Evolutionary conservation across 2,329 filamentous ascomycete species (phyloP), one percentile per base, ranked within the genome.

Genomic region (Pseudocercospora eumusae): DNA sequence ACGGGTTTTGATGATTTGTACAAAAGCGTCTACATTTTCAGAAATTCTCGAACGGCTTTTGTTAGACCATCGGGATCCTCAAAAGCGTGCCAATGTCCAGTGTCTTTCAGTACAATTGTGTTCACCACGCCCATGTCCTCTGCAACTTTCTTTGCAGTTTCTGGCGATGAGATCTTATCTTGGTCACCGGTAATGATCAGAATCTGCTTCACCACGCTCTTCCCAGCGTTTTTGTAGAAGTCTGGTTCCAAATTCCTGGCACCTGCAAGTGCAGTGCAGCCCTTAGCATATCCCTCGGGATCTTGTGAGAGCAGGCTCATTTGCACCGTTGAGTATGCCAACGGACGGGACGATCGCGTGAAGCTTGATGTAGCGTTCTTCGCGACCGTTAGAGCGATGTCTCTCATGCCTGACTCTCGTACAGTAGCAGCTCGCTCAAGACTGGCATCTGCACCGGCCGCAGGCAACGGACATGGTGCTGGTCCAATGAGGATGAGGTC

Each of bases 221-320:
- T 15, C 13, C 42, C 42, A 13, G 21, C 11, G 3, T 33, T 33
- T 33, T 74, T 75, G n/a, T 71, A 66, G 4, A 70, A 67, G 8
- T 73, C 65, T 25, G 52, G 54, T 11, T 60, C 64, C 3, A 82
- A 56, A 20, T 70, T 65, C 1, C 69, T 70, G 0, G 77, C 77
- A 3, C 72, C 72, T 3, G 79, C 83, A 28, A 85, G 73, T 2
- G 83, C 83, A 27, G 74, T 73, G 45, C 81, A 82, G 0, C 77
- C 83, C 63, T 85, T 86, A 1, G 83, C 83, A 68, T 84, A 86
- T 1, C 80, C 80, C 64, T 86, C 83, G 0, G 80, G 75, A 64
- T 84, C 79, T 64, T 83, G 81, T 0, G 75, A 70, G 0, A 83
- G 70, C 1, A 86, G 70, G 4, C 77, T 80, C 25, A 80, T 66